Base-by-base conservation (phyloP, 352 stramenopile genomes). In the Globisporangium abappressorium region DNA sequence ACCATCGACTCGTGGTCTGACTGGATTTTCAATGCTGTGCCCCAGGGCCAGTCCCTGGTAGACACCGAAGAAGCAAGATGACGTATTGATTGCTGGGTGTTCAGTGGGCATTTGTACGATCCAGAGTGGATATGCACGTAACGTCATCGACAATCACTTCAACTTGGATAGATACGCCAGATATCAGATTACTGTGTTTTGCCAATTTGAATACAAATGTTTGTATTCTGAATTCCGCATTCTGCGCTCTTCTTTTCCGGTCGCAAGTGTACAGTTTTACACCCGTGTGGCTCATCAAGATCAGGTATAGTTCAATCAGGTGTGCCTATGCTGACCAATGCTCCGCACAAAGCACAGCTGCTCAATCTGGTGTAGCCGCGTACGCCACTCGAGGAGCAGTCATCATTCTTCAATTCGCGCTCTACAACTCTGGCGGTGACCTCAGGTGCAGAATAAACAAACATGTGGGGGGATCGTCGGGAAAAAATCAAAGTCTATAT, bases 71-170 rank as follows among this genome's bases (percentile, higher is more conserved):
- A 46, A 20, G 38, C 38, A 46, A 14, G 38, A 7, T 46, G 38
- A 46, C 7, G 38, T 46, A 11, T 14, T 20, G 33, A 11, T 33
- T 5, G 30, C 30, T 33, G 30, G 30, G 30, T 33, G 3, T 33
- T 33, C 6, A 38, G 0, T 9, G 33, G 33, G 14, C 12, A 46
- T 46, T 57, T 28, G 24, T 33, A 12, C 5, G 5, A 15, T 22
- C 15, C 12, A 36, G 12, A 36, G 6, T 41, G 54, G 15, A 59
- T 59, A 59, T 33, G 28, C 7, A 41, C 28, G 28, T 41, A 59
- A 59, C 54, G 54, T 7, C 28, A 59, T 36, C 26, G 28, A 59
- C n/a, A 41, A 11, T 30, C 54, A 41, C 54, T 59, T 59, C 54
- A 59, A 59, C 28, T 22, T 38, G 53, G 14, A 57, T 57, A 24